Evolutionary conservation across 768 basidiomycete species (phyloP), one percentile per base, ranked within the genome.

Genomic region (Tricholoma terreum): DNA sequence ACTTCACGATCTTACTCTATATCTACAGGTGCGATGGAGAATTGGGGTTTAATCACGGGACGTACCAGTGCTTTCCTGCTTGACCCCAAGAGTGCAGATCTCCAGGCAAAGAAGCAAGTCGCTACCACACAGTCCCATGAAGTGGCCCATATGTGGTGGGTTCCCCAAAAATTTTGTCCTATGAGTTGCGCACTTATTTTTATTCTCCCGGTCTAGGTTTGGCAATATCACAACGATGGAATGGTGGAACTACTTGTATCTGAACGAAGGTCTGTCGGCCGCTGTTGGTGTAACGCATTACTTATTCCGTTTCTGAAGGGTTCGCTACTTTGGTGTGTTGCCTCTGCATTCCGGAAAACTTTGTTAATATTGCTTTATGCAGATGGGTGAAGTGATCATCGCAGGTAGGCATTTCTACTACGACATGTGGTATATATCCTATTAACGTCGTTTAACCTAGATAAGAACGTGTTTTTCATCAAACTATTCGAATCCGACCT

Each of bases 201-300:
- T 53, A 48, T 45, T 3, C 11, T 10, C 19, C 14, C 11, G n/a
- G 15, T 54, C 27, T 61, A 78, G 91, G 92, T 96, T 95, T 63
- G 94, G 94, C 22, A 87, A 96, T 68, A 89, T 97, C 64, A 89
- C 91, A 6, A 96, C 93, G 0, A 94, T 95, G 93, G 84, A 84
- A 65, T 93, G 92, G 91, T 94, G 91, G 90, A 84, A 90, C 59
- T 86, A 90, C 69, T 78, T 92, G 49, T 90, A 90, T 70, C 73
- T 91, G 56, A 91, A 90, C 60, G 89, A 91, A 81, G 87, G 85
- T 83, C 52, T 33, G 72, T 56, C 15, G 27, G 30, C 27, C n/a
- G n/a, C 46, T 17, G 24, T 17, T 24, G n/a, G 21, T 53, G 24
- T 31, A 30, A 57, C 22, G 10, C n/a, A 31, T 22, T 42, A 51